A percentile compares a stretch with the other conserved stretches of the same genome.
These are phyloP conservation scores for Malus hybrid DNA, from an alignment of 331 rosid species.

Conservation along the genomic window DNA sequence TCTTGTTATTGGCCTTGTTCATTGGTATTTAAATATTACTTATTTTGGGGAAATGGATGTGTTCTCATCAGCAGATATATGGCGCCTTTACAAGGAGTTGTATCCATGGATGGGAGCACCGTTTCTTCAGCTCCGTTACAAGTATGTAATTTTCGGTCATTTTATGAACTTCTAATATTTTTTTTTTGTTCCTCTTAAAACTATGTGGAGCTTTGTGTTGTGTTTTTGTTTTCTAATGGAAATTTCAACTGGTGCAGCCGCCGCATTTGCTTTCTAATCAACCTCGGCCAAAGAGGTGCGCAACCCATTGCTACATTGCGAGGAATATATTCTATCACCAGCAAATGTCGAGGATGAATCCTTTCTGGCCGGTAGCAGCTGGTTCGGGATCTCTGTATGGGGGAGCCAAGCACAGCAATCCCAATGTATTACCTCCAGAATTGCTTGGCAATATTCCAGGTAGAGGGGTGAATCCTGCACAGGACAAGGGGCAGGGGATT, in stretches of 20 bases:
- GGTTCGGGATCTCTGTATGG: conserved; percentile 80
- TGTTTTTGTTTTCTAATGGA: neutral
- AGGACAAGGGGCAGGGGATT: conserved; percentile 65
- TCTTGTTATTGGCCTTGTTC: neutral
- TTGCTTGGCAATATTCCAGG: conserved; percentile 43
- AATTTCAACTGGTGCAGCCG: conserved; percentile 40
- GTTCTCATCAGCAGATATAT: conserved; percentile 64
- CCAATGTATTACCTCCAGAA: conserved; percentile 51
- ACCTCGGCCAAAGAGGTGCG: conserved; percentile 84
- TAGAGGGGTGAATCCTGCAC: conserved; percentile 42
- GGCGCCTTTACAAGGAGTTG: conserved; percentile 91
- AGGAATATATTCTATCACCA: conserved; percentile 64
- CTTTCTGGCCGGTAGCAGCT: conserved; percentile 90
- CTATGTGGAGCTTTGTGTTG: neutral
- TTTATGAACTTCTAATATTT: neutral
- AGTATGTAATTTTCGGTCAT: conserved; percentile 17
- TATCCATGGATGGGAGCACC: conserved; percentile 74
- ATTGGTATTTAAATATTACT: conserved; percentile 1
- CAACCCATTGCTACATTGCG: conserved; percentile 90
- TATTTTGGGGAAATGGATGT: conserved; percentile 27
- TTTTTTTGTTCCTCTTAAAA: neutral
- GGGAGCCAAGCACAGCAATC: conserved; percentile 62
- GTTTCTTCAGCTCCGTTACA: conserved; percentile 73
- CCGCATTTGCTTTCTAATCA: conserved; percentile 63
- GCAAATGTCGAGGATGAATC: conserved; percentile 72